Evolutionary conservation across 2,329 filamentous ascomycete genomes (phyloP).

Genomic region (Dactylellina haptotyla): DNA sequence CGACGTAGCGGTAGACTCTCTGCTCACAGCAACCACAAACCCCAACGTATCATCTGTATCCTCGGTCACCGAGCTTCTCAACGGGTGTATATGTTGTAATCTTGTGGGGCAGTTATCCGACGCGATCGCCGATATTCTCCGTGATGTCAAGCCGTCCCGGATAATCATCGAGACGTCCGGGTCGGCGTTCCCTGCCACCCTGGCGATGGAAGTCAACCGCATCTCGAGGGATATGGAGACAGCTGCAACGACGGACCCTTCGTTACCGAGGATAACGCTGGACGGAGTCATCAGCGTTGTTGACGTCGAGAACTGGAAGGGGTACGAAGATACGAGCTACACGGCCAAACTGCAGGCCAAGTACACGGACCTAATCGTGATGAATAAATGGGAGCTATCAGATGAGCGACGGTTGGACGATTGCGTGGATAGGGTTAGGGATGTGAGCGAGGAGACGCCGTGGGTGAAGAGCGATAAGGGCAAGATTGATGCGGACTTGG

Average conservation of each 20-base stretch:
- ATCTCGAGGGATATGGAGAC: constrained; percentile 73
- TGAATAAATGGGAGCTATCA: constrained; percentile 90
- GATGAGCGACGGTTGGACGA: constrained; percentile 75
- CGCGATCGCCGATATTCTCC: constrained; percentile 77
- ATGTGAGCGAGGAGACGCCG: constrained; percentile 75
- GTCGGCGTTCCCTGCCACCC: constrained; percentile 84
- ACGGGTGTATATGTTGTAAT: constrained; percentile 95
- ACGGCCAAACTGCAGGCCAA: constrained; percentile 87
- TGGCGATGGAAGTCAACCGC: constrained; percentile 89
- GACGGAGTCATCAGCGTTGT: constrained; percentile 91
- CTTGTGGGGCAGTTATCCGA: constrained; percentile 88
- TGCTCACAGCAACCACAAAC: constrained; percentile 71
- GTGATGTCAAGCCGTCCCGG: constrained; percentile 73
- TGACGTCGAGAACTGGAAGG: constrained; percentile 93
- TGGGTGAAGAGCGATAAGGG: constrained; percentile 88
- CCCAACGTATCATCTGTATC: constrained; percentile 78
- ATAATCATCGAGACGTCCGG: constrained; percentile 95
- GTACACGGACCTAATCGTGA: constrained; percentile 89
- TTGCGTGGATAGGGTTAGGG: constrained; percentile 73
- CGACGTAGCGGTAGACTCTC: constrained; percentile 90
- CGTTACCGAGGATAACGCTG: constrained; percentile 71
- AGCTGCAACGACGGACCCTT: constrained; percentile 2
- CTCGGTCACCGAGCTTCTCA: constrained; percentile 90
- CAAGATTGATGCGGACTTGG: constrained; percentile 77
- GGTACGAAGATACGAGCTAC: constrained; percentile 89